Percentiles rank a stretch among this genome's conserved stretches.
Evolutionary conservation across 768 basidiomycete species (phyloP).

Genomic region (Russula sp.): DNA sequence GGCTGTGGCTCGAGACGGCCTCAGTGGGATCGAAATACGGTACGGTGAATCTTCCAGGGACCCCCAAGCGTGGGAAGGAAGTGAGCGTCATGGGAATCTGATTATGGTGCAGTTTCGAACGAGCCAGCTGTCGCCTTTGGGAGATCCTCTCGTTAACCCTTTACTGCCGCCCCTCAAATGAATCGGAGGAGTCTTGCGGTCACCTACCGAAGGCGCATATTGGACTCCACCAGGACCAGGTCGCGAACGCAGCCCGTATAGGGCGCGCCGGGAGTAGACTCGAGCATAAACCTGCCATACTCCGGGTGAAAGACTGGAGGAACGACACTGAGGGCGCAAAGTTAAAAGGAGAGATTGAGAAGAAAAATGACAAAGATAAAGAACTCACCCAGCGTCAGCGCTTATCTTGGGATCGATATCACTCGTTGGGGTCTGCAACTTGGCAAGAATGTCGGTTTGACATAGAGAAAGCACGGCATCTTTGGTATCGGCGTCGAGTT

Average conservation of each 20-base stretch:
- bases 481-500: conserved; percentile 73
- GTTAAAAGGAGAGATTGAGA: not conserved
- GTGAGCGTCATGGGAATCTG: conserved; percentile 93
- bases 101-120: conserved; percentile 75
- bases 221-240: conserved; percentile 83
- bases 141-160: conserved; percentile 7
- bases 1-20: conserved; percentile 84
- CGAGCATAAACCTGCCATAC: conserved; percentile 98
- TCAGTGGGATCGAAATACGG: conserved; percentile 73
- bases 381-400: conserved; percentile 56
- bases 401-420: conserved; percentile 61
- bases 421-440: conserved; percentile 64
- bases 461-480: conserved; percentile 89
- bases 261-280: conserved; percentile 94
- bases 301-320: conserved; percentile 92
- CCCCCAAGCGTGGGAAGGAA: conserved; percentile 91
- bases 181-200: not conserved
- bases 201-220: conserved; percentile 87
- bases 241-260: conserved; percentile 87
- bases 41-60: conserved; percentile 87
- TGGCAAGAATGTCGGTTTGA: conserved; percentile 88
- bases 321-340: conserved; percentile 9
- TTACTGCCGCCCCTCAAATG: conserved; percentile 2
- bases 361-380: not conserved
- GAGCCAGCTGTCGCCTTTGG: conserved; percentile 74